phyloP scores from a whole-genome alignment of 1,284 basidiomycete genomes.

The Cerrena zonata region DNA sequence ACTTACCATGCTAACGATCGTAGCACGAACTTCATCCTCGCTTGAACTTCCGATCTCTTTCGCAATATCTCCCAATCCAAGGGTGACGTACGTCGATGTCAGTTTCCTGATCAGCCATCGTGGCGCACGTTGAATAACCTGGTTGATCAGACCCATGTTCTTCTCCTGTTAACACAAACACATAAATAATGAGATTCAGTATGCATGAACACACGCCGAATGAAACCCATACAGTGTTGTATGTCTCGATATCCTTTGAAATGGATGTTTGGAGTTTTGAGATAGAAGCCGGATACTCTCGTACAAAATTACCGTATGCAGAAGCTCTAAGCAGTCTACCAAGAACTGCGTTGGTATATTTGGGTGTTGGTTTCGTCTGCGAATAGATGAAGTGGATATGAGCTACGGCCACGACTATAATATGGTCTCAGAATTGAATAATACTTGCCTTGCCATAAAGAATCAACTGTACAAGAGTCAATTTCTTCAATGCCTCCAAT shows the following conservation, averaged over 20 bases:
- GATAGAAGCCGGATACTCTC: constrained; percentile 53
- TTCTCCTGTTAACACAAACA: constrained; percentile 45
- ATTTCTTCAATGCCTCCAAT: constrained; percentile 80
- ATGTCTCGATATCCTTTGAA: constrained; percentile 49
- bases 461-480: constrained; percentile 71
- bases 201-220: background rate
- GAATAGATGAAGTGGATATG: background rate
- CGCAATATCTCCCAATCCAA: constrained; percentile 66
- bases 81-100: constrained; percentile 71
- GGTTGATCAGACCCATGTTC: constrained; percentile 62
- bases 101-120: constrained; percentile 73
- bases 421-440: constrained; percentile 1
- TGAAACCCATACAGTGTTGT: constrained; percentile 37
- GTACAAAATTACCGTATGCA: constrained; percentile 56
- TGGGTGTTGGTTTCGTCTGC: constrained; percentile 54
- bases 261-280: constrained; percentile 38
- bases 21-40: constrained; percentile 48
- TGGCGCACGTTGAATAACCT: constrained; percentile 60
- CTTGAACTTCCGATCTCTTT: constrained; percentile 50
- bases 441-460: constrained; percentile 56
- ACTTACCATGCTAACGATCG: constrained; percentile 69
- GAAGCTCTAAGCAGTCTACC: constrained; percentile 55
- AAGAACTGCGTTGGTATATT: constrained; percentile 58
- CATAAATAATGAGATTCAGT: background rate
- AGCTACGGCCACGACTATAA: background rate